These are phyloP conservation scores for Meyerozyma guilliermondii DNA, from an alignment of 1,139 yeast genomes.

Conservation along the genomic window DNA sequence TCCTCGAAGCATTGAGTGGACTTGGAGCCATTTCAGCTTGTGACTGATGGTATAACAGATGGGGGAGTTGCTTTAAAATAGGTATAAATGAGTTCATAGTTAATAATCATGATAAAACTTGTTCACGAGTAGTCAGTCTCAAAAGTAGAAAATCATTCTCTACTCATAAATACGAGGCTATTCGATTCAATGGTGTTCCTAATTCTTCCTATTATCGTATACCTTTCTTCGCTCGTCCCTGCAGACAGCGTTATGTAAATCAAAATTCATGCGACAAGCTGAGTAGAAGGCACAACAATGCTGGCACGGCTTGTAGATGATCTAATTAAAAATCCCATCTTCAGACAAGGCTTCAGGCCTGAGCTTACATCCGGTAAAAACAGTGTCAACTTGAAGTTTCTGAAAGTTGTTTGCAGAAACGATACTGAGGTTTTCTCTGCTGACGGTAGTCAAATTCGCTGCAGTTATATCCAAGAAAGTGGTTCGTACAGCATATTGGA, in stretches of 20 bases:
- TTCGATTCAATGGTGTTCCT: too few species aligned
- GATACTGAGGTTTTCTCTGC: slow-evolving; percentile 28
- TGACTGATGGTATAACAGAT: too few species aligned
- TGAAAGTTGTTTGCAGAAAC: slow-evolving; percentile 13
- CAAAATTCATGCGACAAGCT: background rate
- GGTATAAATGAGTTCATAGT: too few species aligned
- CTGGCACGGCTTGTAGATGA: background rate
- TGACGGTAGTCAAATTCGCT: slow-evolving; percentile 24
- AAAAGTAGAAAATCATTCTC: too few species aligned
- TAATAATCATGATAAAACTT: too few species aligned
- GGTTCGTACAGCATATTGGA: slow-evolving; percentile 17
- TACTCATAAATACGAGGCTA: too few species aligned
- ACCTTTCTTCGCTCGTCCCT: background rate
- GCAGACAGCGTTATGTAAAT: background rate
- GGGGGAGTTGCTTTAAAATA: too few species aligned
- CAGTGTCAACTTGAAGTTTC: background rate
- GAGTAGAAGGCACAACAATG: background rate
- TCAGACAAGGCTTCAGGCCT: background rate
- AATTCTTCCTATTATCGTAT: too few species aligned
- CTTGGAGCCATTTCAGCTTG: too few species aligned
- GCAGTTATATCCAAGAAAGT: slow-evolving; percentile 7
- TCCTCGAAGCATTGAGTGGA: too few species aligned
- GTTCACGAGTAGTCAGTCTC: too few species aligned
- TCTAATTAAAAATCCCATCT: background rate
- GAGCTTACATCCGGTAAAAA: background rate